These are phyloP conservation scores for Erodium maritimum DNA, from an alignment of 345 rosid genomes.

Conservation along the genomic window DNA sequence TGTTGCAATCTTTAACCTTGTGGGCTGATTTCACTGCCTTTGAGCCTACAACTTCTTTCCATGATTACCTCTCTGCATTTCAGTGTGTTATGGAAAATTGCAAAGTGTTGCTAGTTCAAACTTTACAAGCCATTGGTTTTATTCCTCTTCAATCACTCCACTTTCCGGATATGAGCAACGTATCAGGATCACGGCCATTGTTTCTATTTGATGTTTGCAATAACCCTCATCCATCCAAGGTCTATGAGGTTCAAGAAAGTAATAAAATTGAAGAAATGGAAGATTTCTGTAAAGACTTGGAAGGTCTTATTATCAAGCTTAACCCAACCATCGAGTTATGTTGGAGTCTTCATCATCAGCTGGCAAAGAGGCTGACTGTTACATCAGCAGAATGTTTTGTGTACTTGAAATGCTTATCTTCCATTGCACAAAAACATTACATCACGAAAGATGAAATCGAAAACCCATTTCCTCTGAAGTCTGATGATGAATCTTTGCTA, in stretches of 20 bases:
- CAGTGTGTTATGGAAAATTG: conserved; percentile 47
- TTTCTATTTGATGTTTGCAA: conserved; percentile 36
- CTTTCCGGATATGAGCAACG: conserved; percentile 14
- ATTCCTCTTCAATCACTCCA: conserved; percentile 30
- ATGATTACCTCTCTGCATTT: conserved; percentile 64
- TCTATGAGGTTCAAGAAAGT: conserved; percentile 22
- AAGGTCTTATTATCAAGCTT: conserved; percentile 35
- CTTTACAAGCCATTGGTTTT: conserved; percentile 26
- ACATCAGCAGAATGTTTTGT: conserved; percentile 46
- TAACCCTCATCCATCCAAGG: conserved; percentile 17
- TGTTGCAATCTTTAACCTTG: conserved; percentile 39
- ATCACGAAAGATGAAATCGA: conserved; percentile 21
- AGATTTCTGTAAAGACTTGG: conserved; percentile 40
- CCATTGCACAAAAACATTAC: conserved; percentile 24
- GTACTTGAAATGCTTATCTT: conserved; percentile 44
- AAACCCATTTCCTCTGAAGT: conserved; percentile 18
- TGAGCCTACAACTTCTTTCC: conserved; percentile 51
- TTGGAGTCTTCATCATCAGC: conserved; percentile 53
- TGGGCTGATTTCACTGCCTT: conserved; percentile 52
- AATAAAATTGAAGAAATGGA: conserved; percentile 26
- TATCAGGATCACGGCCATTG: conserved; percentile 20
- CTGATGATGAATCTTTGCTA: conserved; percentile 20
- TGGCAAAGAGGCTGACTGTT: conserved; percentile 42
- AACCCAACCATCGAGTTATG: conserved; percentile 42
- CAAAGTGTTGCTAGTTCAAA: conserved; percentile 36